These are phyloP conservation scores for Aspergillus sp. DNA, from an alignment of 2,329 filamentous ascomycete genomes.

Conservation along the genomic window DNA sequence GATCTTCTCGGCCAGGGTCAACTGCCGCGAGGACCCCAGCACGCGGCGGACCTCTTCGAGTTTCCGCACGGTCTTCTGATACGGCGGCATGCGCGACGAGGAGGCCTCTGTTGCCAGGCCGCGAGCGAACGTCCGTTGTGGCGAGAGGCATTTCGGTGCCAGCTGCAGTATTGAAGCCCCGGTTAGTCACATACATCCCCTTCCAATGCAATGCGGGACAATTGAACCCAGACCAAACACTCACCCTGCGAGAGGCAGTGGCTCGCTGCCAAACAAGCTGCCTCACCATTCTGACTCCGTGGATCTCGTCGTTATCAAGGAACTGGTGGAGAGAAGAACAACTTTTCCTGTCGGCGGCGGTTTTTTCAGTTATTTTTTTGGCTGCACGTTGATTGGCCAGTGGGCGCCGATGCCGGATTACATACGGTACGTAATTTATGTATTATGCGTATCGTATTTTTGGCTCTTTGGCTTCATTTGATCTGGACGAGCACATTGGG, in stretches of 20 bases:
- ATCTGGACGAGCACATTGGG: too few species aligned
- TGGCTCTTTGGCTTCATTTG: not conserved
- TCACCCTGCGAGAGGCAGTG: constrained; percentile 30
- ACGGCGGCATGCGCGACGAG: constrained; percentile 61
- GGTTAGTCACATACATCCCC: not conserved
- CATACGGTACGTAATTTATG: not conserved
- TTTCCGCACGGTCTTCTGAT: constrained; percentile 69
- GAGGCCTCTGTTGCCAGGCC: constrained; percentile 32
- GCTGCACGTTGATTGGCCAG: not conserved
- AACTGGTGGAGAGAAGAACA: not conserved
- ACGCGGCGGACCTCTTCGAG: constrained; percentile 68
- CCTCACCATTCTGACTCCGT: constrained; percentile 25
- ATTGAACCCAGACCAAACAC: constrained; percentile 9
- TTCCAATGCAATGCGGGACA: not conserved
- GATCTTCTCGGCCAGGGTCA: constrained; percentile 96
- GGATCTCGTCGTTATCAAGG: not conserved
- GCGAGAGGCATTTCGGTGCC: constrained; percentile 25
- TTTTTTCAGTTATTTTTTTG: not conserved
- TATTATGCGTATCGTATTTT: not conserved
- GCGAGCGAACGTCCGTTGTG: constrained; percentile 23
- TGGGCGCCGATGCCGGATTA: constrained; percentile 1
- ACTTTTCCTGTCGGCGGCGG: not conserved
- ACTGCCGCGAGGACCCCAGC: constrained; percentile 53
- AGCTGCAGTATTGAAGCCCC: constrained; percentile 12
- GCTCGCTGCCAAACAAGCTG: constrained; percentile 33